Evolutionary conservation across 257 asterid genomes (phyloP), one percentile per base, ranked within the genome.

Genomic region (Penstemon eatonii): DNA sequence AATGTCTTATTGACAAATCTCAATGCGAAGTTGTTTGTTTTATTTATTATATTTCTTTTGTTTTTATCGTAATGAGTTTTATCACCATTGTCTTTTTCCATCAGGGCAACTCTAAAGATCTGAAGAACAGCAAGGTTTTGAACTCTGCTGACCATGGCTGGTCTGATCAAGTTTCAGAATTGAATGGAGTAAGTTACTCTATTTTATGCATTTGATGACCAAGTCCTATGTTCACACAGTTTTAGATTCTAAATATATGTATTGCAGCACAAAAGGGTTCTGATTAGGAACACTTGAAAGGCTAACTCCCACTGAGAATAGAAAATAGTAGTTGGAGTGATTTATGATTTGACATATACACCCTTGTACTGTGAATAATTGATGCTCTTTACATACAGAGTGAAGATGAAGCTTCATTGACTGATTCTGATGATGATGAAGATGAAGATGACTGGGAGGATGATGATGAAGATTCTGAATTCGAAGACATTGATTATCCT

Each of bases 371-470:
- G 13, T 0, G 10, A 56, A 54, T 25, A 25, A 57, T 10, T 69
- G 12, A 66, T 56, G 5, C 13, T 56, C 46, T 51, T 8, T 44
- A 19, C 66, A 37, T 72, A 65, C 84, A 92, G 96, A 76, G 76
- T 70, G 93, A 86, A 67, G 95, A 85, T 66, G 96, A 86, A 66
- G 83, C 47, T 65, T 76, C 84, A 40, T 57, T n/a, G 60, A 66
- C 63, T 64, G 81, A n/a, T 63, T 83, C 89, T 50, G 81, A 69
- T 64, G 79, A 53, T 61, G 86, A 79, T 56, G 88, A 86, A 67
- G 79, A 82, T 11, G 86, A 71, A n/a, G 87, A 78, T 8, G 80
- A 75, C 15, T 70, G 69, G 77, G 86, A 80, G 59, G 69, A 70
- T 13, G 87, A 82, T 15, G 84, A 80, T 25, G 87, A 79, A 18